Evolutionary conservation across 2,329 filamentous ascomycete species (phyloP).

Genomic region (Daldinia sp.): DNA sequence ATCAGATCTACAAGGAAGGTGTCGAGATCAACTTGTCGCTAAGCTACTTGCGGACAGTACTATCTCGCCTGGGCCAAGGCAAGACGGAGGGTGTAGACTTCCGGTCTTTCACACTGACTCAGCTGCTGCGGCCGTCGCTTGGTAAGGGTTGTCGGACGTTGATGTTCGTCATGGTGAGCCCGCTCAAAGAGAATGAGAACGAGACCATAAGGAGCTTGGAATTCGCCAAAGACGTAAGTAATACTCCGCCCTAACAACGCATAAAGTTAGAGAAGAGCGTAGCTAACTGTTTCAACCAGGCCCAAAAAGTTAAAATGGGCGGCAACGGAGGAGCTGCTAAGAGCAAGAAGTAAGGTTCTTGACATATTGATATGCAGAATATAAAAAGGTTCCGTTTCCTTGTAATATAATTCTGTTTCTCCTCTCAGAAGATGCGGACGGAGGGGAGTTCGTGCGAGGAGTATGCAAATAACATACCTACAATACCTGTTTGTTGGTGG

Average conservation of each 20-base stretch:
- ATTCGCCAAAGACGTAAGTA: constrained; percentile 89
- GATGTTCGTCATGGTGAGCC: constrained; percentile 99
- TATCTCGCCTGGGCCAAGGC: constrained; percentile 88
- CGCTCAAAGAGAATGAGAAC: constrained; percentile 87
- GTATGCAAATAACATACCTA: neutral
- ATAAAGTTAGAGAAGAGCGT: neutral
- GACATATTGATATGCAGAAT: neutral
- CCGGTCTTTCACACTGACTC: constrained; percentile 95
- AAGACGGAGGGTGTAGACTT: constrained; percentile 87
- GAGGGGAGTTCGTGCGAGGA: neutral
- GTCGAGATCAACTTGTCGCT: constrained; percentile 98
- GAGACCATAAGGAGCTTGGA: constrained; percentile 95
- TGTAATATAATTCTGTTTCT: neutral
- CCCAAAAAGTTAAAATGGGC: constrained; percentile 52
- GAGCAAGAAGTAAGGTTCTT: constrained; percentile 37
- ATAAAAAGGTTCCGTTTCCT: neutral
- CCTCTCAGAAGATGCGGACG: neutral
- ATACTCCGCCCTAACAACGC: neutral
- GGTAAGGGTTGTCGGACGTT: constrained; percentile 97
- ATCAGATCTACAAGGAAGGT: constrained; percentile 90
- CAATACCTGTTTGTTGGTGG: neutral
- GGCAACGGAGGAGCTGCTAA: constrained; percentile 42
- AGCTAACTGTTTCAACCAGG: constrained; percentile 39
- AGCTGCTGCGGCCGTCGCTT: constrained; percentile 92
- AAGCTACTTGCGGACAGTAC: constrained; percentile 92